A percentile compares a stretch with the other conserved stretches of the same genome.
Conservation (phyloP, 148 eudicot genomes). For the Silene uniflora region DNA sequence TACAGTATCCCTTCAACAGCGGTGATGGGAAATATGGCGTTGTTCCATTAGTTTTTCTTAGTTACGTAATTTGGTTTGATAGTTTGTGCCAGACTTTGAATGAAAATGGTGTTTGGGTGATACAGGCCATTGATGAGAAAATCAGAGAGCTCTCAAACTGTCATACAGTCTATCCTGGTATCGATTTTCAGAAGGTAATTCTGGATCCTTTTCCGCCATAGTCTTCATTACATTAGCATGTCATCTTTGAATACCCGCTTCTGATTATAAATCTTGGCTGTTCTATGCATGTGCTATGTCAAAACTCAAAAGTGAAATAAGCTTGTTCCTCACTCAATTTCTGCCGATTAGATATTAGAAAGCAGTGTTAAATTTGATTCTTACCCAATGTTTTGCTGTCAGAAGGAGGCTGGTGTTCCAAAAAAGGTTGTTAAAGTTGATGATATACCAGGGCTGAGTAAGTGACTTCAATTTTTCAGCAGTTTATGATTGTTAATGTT, state of each 20-base stretch:
- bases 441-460: slow-evolving; percentile 89
- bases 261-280: neutral
- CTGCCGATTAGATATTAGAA: neutral
- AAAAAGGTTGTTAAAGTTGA: slow-evolving; percentile 71
- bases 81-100: neutral
- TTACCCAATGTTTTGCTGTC: slow-evolving; percentile 26
- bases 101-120: slow-evolving; percentile 15
- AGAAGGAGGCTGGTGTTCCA: slow-evolving; percentile 86
- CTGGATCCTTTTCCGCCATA: neutral
- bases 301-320: slow-evolving; percentile 1
- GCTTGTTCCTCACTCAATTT: slow-evolving; percentile 4
- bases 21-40: neutral
- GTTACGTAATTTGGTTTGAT: neutral
- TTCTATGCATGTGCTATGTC: slow-evolving; percentile 1
- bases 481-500: neutral
- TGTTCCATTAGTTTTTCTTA: neutral
- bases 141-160: slow-evolving; percentile 91
- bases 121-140: slow-evolving; percentile 93
- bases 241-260: neutral
- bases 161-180: slow-evolving; percentile 71
- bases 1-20: neutral
- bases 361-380: slow-evolving; percentile 7
- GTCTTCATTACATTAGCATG: slow-evolving; percentile 1
- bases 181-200: slow-evolving; percentile 83
- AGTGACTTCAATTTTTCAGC: slow-evolving; percentile 27